Percentiles rank a stretch among this genome's conserved stretches.
phyloP scores from a whole-genome alignment of 192 early-diverging fungal genomes.

The Helicostylum pulchrum region DNA sequence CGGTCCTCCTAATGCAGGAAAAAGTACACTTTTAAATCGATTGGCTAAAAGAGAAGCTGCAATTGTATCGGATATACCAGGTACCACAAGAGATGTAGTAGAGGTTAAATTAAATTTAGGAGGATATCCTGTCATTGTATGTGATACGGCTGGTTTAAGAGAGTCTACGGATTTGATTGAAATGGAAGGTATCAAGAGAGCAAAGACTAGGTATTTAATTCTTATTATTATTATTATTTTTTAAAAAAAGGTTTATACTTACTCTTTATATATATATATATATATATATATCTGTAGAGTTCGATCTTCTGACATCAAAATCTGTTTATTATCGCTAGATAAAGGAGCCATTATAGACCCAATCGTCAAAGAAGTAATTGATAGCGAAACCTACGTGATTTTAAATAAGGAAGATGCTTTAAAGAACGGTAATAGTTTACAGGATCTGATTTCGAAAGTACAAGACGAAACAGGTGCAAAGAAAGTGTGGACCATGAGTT shows the following conservation, averaged over 20 bases:
- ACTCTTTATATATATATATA: no score
- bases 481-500: constrained; percentile 45
- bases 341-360: constrained; percentile 29
- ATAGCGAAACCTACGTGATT: constrained; percentile 57
- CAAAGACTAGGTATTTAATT: constrained; percentile 41
- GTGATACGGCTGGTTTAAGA: constrained; percentile 71
- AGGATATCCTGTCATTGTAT: constrained; percentile 73
- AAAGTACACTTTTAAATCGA: constrained; percentile 69
- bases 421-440: not conserved
- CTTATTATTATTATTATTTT: no score
- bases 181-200: constrained; percentile 63
- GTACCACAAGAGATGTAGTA: constrained; percentile 75
- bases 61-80: constrained; percentile 70
- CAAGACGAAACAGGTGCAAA: constrained; percentile 17
- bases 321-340: constrained; percentile 54
- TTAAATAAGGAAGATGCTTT: constrained; percentile 63
- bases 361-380: constrained; percentile 37
- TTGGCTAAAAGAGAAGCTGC: constrained; percentile 70
- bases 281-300: constrained; percentile 26
- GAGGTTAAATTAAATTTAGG: constrained; percentile 71
- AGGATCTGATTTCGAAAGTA: not conserved
- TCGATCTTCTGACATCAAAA: constrained; percentile 58
- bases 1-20: constrained; percentile 77
- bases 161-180: constrained; percentile 59
- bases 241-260: not conserved